These are phyloP conservation scores for Mrakia frigida DNA, from an alignment of 768 basidiomycete species.

Conservation along the genomic window DNA sequence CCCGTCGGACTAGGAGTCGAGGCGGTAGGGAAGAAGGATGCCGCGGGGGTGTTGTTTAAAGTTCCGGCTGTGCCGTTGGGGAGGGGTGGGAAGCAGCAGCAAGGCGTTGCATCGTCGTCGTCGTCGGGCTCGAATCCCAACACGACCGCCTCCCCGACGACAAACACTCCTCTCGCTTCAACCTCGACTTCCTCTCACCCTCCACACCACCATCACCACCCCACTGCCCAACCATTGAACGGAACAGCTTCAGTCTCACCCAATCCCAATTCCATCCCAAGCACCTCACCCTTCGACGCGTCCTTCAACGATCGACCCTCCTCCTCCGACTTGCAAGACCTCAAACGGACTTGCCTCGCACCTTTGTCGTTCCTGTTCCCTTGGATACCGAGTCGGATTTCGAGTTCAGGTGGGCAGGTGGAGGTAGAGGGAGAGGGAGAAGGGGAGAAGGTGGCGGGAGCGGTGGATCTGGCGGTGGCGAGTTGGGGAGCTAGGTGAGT, in stretches of 20 bases:
- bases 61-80: neutral
- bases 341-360: neutral
- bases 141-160: neutral
- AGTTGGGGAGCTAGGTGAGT: neutral
- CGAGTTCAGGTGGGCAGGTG: too few relatives aligned
- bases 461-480: neutral
- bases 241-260: neutral
- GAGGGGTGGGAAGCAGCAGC: too few relatives aligned
- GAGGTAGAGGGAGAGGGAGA: neutral
- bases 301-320: neutral
- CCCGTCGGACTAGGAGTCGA: neutral
- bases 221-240: too few relatives aligned
- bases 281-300: neutral
- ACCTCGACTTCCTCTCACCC: too few relatives aligned
- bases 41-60: neutral
- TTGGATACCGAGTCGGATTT: neutral
- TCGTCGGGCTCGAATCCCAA: neutral
- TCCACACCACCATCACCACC: too few relatives aligned
- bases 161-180: too few relatives aligned
- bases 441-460: neutral
- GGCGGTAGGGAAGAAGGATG: neutral
- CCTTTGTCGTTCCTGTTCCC: neutral
- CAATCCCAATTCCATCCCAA: neutral
- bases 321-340: neutral
- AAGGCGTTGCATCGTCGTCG: neutral